A percentile compares a stretch with the other conserved stretches of the same genome.
These are phyloP conservation scores for Phyllosticta citrichinensis DNA, from an alignment of 2,329 filamentous ascomycete species.

Conservation along the genomic window DNA sequence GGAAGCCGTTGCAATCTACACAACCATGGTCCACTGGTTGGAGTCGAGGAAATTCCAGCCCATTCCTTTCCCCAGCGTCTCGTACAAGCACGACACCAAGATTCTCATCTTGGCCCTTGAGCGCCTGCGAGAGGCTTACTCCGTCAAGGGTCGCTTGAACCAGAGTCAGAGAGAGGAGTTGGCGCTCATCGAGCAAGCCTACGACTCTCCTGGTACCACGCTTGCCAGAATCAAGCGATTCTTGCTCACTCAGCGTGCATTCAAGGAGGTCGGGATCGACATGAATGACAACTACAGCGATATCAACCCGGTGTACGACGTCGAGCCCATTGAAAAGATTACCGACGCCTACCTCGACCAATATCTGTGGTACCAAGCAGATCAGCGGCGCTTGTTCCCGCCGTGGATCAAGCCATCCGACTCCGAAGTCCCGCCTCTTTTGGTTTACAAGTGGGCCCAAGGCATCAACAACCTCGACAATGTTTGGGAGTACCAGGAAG, in stretches of 20 bases:
- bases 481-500: constrained; percentile 88
- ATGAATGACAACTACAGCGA: constrained; percentile 99
- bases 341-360: constrained; percentile 98
- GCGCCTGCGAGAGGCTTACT: constrained; percentile 88
- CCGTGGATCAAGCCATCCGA: constrained; percentile 99
- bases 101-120: constrained; percentile 94
- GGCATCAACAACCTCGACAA: constrained; percentile 96
- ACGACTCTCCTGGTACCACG: constrained; percentile 94
- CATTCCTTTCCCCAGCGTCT: constrained; percentile 96
- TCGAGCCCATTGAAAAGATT: constrained; percentile 98
- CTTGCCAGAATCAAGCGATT: constrained; percentile 95
- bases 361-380: constrained; percentile 98
- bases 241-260: constrained; percentile 89
- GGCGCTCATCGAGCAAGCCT: constrained; percentile 94
- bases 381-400: constrained; percentile 92
- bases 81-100: constrained; percentile 99
- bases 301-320: constrained; percentile 98
- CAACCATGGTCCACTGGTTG: constrained; percentile 92
- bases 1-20: constrained; percentile 97
- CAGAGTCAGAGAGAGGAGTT: constrained; percentile 96
- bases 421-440: constrained; percentile 86
- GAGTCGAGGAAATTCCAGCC: constrained; percentile 97
- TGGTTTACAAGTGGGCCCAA: constrained; percentile 98
- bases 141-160: constrained; percentile 91
- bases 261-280: constrained; percentile 98